A percentile compares a stretch with the other conserved stretches of the same genome.
phyloP scores from a whole-genome alignment of 148 eudicot species.

The Amaranthus palmeri region DNA sequence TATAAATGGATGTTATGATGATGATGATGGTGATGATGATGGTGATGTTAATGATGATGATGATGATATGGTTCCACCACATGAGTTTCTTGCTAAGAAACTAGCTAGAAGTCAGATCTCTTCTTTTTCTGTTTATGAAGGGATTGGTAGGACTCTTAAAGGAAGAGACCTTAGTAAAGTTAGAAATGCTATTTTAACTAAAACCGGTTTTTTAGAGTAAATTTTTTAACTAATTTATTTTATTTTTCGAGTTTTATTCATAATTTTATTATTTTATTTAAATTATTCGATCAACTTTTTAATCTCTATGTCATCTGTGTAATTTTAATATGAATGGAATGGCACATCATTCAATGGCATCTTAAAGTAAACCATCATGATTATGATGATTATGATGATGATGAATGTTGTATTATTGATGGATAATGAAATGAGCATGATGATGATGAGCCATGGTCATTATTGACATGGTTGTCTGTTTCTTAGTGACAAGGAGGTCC shows the following conservation, averaged over 20 bases:
- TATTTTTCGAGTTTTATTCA: too few relatives aligned
- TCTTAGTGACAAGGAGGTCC: slow-evolving; percentile 22
- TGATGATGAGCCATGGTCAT: slow-evolving; percentile 24
- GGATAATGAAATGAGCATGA: slow-evolving; percentile 24
- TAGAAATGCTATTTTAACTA: slow-evolving; percentile 65
- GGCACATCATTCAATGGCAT: slow-evolving; percentile 12
- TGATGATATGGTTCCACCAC: slow-evolving; percentile 69
- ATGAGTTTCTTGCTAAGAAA: slow-evolving; percentile 70
- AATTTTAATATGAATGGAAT: neutral
- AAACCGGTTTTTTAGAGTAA: slow-evolving; percentile 75
- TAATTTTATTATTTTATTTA: too few relatives aligned
- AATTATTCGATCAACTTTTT: neutral
- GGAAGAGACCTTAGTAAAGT: slow-evolving; percentile 83
- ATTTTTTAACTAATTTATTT: neutral
- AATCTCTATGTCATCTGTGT: too few relatives aligned
- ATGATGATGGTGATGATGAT: slow-evolving; percentile 13
- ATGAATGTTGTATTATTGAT: slow-evolving; percentile 31
- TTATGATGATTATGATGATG: slow-evolving; percentile 12
- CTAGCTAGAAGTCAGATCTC: slow-evolving; percentile 60
- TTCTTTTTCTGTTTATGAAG: slow-evolving; percentile 74
- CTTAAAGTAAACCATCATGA: neutral
- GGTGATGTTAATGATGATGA: slow-evolving; percentile 33
- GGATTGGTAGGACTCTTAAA: slow-evolving; percentile 87
- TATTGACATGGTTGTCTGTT: slow-evolving; percentile 30
- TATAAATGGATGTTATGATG: slow-evolving; percentile 5